Percentiles rank a stretch among this genome's conserved stretches.
Conservation (phyloP, 2,329 filamentous ascomycete species). For the Colletotrichum zoysiae region DNA sequence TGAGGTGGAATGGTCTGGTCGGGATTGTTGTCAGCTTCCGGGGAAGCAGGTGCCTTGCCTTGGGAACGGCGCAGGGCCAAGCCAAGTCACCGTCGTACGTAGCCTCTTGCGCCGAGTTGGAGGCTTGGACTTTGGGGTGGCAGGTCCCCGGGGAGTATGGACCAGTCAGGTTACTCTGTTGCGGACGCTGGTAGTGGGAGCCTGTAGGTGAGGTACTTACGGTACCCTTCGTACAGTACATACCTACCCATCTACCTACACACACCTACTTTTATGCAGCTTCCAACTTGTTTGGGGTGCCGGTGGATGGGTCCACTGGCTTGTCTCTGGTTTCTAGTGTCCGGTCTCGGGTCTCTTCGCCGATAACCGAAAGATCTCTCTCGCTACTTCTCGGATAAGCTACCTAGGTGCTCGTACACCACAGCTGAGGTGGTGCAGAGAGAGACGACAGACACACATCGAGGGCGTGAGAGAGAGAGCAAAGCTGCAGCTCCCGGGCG, state of each 20-base stretch:
- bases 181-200: too few species aligned
- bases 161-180: slow-evolving; percentile 22
- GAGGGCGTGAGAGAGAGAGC: neutral
- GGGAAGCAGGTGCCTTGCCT: slow-evolving; percentile 22
- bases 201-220: neutral
- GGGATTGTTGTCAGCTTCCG: slow-evolving; percentile 38
- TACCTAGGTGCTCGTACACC: neutral
- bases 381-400: slow-evolving; percentile 6
- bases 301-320: neutral
- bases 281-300: slow-evolving; percentile 7
- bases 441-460: too few species aligned
- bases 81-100: slow-evolving; percentile 39
- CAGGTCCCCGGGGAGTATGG: slow-evolving; percentile 13
- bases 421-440: neutral
- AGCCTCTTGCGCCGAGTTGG: slow-evolving; percentile 41
- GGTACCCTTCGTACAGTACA: neutral
- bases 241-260: too few species aligned
- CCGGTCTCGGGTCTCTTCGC: neutral
- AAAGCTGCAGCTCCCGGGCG: neutral
- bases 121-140: slow-evolving; percentile 38
- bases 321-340: neutral
- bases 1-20: slow-evolving; percentile 17
- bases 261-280: neutral
- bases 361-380: slow-evolving; percentile 8
- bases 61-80: slow-evolving; percentile 16